A percentile compares a stretch with the other conserved stretches of the same genome.
Evolutionary conservation across 2,329 filamentous ascomycete genomes (phyloP).

Genomic region (Aspergillus caelatus): DNA sequence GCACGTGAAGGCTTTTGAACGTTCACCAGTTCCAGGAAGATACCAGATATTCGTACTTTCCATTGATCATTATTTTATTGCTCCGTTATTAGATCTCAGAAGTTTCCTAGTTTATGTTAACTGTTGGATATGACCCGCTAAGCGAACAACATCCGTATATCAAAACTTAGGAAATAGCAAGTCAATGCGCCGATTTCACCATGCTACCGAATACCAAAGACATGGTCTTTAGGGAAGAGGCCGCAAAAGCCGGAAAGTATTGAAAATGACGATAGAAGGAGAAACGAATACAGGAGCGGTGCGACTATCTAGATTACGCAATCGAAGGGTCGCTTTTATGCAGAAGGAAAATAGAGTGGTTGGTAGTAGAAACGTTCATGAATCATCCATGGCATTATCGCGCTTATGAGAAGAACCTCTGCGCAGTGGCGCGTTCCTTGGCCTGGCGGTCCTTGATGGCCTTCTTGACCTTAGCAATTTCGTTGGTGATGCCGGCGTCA

Average conservation of each 20-base stretch:
- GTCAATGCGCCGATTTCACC: conserved; percentile 13
- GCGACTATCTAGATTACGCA: conserved; percentile 3
- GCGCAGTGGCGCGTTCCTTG: conserved; percentile 90
- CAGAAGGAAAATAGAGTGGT: conserved; percentile 12
- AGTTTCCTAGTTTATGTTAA: not conserved
- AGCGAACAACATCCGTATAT: not conserved
- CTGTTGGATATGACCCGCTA: not conserved
- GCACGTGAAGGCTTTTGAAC: not conserved
- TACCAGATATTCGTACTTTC: not conserved
- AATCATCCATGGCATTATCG: conserved; percentile 30
- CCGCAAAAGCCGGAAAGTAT: not conserved
- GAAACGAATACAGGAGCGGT: not conserved
- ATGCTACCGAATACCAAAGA: conserved; percentile 14
- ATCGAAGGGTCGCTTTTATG: conserved; percentile 16
- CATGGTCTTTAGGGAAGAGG: conserved; percentile 8
- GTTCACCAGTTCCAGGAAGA: not conserved
- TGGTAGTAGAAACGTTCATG: conserved; percentile 26
- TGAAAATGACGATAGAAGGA: not conserved
- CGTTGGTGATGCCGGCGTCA: conserved; percentile 74
- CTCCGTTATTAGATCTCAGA: not conserved
- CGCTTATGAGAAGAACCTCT: conserved; percentile 77
- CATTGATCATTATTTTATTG: not conserved
- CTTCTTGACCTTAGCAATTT: conserved; percentile 78
- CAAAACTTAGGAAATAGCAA: conserved; percentile 7
- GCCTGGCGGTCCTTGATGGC: conserved; percentile 70